phyloP scores from a whole-genome alignment of 352 stramenopile genomes.

The Pythium phragmitis region DNA sequence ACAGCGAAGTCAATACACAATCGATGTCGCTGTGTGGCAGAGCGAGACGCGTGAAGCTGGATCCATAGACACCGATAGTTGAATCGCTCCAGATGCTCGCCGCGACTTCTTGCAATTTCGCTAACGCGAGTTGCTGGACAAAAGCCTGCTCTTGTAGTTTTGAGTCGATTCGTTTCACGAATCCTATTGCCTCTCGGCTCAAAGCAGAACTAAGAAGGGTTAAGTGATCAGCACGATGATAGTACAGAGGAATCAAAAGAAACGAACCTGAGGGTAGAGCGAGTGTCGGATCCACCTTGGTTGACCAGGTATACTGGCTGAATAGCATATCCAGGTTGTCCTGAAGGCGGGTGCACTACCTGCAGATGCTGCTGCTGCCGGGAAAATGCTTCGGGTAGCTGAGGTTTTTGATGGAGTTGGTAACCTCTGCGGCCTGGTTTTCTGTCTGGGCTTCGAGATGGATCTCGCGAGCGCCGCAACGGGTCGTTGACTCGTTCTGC shows the following conservation, averaged over 20 bases:
- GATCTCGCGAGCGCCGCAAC: not conserved
- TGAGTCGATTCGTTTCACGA: slow-evolving; percentile 50
- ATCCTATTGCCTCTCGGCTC: slow-evolving; percentile 50
- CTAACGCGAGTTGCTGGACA: slow-evolving; percentile 38
- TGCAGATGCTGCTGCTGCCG: not conserved
- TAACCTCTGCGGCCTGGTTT: not conserved
- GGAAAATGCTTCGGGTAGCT: not conserved
- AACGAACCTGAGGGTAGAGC: slow-evolving; percentile 14
- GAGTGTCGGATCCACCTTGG: slow-evolving; percentile 9
- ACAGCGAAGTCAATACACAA: slow-evolving; percentile 91
- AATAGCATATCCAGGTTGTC: slow-evolving; percentile 17
- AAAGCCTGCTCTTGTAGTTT: slow-evolving; percentile 37
- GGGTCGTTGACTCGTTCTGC: not conserved
- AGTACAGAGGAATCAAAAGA: not conserved
- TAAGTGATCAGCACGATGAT: not conserved
- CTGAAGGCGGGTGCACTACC: slow-evolving; percentile 4
- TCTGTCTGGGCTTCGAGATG: not conserved
- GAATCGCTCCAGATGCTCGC: slow-evolving; percentile 81
- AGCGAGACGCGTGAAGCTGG: slow-evolving; percentile 94
- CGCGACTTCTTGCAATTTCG: slow-evolving; percentile 18
- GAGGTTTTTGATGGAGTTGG: not conserved
- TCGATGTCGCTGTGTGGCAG: slow-evolving; percentile 96
- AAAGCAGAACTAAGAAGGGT: slow-evolving; percentile 18
- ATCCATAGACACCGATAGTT: slow-evolving; percentile 95
- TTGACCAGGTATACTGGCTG: slow-evolving; percentile 8